Conservation (phyloP, 352 stramenopile species). For the Globisporangium sylvaticum region DNA sequence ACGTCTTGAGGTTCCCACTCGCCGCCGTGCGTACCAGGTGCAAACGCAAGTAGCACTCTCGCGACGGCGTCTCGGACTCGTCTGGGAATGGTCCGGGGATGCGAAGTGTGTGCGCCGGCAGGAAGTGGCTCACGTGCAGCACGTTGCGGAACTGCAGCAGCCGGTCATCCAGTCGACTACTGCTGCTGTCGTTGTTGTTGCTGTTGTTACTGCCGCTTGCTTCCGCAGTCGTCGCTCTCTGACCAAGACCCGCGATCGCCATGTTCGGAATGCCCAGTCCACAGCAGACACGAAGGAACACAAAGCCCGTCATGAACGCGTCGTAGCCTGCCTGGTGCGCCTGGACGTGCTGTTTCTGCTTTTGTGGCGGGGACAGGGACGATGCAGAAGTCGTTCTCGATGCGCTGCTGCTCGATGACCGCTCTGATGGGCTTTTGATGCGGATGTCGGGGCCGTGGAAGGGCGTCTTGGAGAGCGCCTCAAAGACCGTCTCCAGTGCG, state of each 20-base stretch:
- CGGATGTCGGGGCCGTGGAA: constrained; percentile 59
- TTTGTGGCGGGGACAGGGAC: constrained; percentile 1
- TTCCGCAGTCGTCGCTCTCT: background rate
- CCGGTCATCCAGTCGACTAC: constrained; percentile 3
- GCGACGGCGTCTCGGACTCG: constrained; percentile 38
- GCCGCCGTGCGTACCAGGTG: constrained; percentile 47
- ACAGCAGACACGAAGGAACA: constrained; percentile 66
- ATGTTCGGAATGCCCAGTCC: constrained; percentile 58
- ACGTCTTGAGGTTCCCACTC: constrained; percentile 44
- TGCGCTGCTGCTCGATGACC: background rate
- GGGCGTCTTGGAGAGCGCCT: constrained; percentile 51
- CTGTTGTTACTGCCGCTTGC: background rate
- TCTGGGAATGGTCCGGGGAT: constrained; percentile 45
- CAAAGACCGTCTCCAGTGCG: constrained; percentile 59
- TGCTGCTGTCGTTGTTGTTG: background rate
- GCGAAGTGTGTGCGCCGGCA: constrained; percentile 43
- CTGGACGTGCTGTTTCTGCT: constrained; percentile 26
- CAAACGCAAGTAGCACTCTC: constrained; percentile 49
- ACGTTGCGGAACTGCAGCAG: constrained; percentile 41
- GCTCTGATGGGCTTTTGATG: constrained; percentile 17
- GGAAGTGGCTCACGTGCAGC: constrained; percentile 59
- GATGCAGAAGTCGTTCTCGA: background rate
- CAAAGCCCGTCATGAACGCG: constrained; percentile 73
- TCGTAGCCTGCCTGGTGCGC: constrained; percentile 78
- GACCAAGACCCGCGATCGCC: constrained; percentile 30